phyloP scores from a whole-genome alignment of 495 filamentous ascomycete species.

The Cryomyces antarcticus region DNA sequence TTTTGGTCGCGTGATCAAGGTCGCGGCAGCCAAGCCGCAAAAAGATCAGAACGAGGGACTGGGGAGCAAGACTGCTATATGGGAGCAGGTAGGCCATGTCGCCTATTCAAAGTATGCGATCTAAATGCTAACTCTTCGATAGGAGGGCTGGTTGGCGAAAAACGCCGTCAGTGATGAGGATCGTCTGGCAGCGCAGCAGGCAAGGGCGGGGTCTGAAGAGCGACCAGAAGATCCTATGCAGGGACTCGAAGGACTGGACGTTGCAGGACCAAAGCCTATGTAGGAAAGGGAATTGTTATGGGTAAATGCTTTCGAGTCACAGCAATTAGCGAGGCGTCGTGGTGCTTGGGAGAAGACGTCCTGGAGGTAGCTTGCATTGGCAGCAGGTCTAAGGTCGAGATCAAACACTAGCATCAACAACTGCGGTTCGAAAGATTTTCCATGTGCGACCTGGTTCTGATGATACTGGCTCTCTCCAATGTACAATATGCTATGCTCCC shows the following conservation, averaged over 20 bases:
- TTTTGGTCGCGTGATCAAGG: slow-evolving; percentile 82
- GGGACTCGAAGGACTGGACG: slow-evolving; percentile 77
- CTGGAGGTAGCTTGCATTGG: no score
- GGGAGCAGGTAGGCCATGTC: slow-evolving; percentile 65
- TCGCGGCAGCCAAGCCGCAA: slow-evolving; percentile 76
- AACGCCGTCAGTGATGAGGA: slow-evolving; percentile 83
- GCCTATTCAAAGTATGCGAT: neutral
- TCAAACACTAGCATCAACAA: no score
- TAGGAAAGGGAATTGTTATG: no score
- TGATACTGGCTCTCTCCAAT: no score
- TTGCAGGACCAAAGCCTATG: slow-evolving; percentile 56
- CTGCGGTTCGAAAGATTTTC: no score
- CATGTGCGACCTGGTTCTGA: no score
- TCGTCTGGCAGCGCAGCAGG: slow-evolving; percentile 38
- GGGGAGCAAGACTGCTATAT: slow-evolving; percentile 86
- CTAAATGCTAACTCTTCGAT: slow-evolving; percentile 15
- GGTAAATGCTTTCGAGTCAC: no score
- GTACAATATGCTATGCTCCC: no score
- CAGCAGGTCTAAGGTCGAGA: no score
- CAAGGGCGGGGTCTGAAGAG: slow-evolving; percentile 26
- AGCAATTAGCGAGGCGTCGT: no score
- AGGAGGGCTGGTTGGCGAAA: slow-evolving; percentile 89
- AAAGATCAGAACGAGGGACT: slow-evolving; percentile 74
- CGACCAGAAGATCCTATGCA: slow-evolving; percentile 78
- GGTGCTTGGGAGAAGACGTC: no score